Evolutionary conservation across 2,329 filamentous ascomycete genomes (phyloP), one percentile per base, ranked within the genome.

Genomic region (Verticillium alfalfae): DNA sequence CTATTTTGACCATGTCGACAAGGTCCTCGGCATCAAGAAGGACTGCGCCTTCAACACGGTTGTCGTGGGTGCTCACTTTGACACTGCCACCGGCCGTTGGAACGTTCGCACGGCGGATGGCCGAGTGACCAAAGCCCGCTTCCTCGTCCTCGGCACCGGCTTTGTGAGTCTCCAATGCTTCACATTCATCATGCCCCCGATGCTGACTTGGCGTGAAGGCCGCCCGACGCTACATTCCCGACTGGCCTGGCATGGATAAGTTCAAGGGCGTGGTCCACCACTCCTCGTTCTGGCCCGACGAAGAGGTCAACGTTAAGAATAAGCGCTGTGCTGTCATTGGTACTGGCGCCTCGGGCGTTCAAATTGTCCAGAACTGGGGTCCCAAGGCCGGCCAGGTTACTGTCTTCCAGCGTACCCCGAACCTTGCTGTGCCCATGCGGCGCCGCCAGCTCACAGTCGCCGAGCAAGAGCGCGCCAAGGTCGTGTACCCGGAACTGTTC

Each of bases 401-500:
- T 2, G 84, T 90, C 39, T 89, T 89, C 70, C 86, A 90, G 67
- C 81, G 88, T 12, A 90, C 86, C 1, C 88, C 88, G 0, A 90
- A 90, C 62, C 75, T 88, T 7, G 85, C 84, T 0, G 67, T 90
- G 0, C 86, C 87, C 0, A 88, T 90, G 84, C 62, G 63, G 8
- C 64, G 59, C 18, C 52, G 56, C 6, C 16, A n/a, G 0, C 60
- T 65, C 4, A 80, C 78, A 0, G 73, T 70, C 12, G 76, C 81
- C 61, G 81, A 86, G 63, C 83, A 88, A 67, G 73, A 83, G 31
- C 67, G 68, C 2, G 69, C 67, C 26, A 82, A 83, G 66, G 66
- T 64, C 8, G 72, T 70, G 39, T 84, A 85, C 58, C 76, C 74
- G 0, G 73, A 81, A 58, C 74, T 89, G 2, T 89, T 85, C 69